Conservation (phyloP, 257 asterid species). For the Sherardia arvensis region DNA sequence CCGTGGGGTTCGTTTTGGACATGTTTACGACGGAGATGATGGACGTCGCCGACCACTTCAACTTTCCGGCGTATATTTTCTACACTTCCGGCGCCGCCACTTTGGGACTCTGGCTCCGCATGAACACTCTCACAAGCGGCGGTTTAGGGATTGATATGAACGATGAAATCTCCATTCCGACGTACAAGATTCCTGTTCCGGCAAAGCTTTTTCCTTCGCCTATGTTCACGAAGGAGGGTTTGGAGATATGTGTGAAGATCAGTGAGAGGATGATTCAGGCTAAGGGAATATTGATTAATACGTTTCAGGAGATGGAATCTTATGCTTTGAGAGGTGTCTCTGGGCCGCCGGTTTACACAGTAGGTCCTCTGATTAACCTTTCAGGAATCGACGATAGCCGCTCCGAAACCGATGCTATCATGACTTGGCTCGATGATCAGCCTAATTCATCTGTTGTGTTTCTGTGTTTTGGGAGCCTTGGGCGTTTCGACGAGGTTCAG, state of each 20-base stretch:
- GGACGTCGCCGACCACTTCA: slow-evolving; percentile 35
- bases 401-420: neutral
- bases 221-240: neutral
- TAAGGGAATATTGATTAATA: slow-evolving; percentile 37
- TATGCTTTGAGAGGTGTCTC: slow-evolving; percentile 16
- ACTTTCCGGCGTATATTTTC: slow-evolving; percentile 35
- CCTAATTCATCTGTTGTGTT: neutral
- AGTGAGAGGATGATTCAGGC: slow-evolving; percentile 13
- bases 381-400: neutral
- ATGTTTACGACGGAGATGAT: slow-evolving; percentile 42
- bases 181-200: slow-evolving; percentile 20
- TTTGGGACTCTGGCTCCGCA: slow-evolving; percentile 18
- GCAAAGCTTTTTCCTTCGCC: slow-evolving; percentile 25
- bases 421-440: neutral
- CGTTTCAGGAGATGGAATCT: slow-evolving; percentile 13
- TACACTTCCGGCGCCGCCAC: slow-evolving; percentile 35
- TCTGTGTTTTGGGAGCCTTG: neutral
- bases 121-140: slow-evolving; percentile 16
- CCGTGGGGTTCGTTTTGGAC: slow-evolving; percentile 34
- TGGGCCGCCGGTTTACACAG: slow-evolving; percentile 30
- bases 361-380: slow-evolving; percentile 38
- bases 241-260: neutral
- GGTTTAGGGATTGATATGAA: neutral
- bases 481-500: neutral
- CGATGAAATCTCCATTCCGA: slow-evolving; percentile 4